These are phyloP conservation scores for Tricholoma saponaceum DNA, from an alignment of 768 basidiomycete genomes.

Conservation along the genomic window DNA sequence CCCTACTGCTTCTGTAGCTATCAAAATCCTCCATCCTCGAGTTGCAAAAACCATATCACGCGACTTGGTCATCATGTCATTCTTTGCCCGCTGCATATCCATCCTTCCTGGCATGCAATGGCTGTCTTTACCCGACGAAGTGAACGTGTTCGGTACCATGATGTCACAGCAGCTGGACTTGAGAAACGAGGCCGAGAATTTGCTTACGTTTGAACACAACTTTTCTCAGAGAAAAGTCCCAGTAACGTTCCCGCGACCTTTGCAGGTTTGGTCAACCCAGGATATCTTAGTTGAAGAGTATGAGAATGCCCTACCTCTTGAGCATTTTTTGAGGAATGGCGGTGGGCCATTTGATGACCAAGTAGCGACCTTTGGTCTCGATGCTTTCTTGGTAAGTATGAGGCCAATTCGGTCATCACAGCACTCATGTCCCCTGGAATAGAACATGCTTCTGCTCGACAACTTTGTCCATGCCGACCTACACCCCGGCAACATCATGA, in stretches of 20 bases:
- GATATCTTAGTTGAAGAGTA: conserved; percentile 91
- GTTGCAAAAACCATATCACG: conserved; percentile 79
- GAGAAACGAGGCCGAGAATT: conserved; percentile 84
- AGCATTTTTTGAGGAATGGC: conserved; percentile 82
- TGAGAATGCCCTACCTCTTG: conserved; percentile 87
- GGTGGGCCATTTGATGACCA: conserved; percentile 89
- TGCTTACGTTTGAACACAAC: conserved; percentile 80
- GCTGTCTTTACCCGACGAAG: conserved; percentile 95
- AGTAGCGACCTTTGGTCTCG: conserved; percentile 88
- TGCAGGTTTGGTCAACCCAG: conserved; percentile 74
- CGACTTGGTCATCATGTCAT: conserved; percentile 92
- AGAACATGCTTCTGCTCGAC: conserved; percentile 98
- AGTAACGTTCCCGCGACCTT: conserved; percentile 86
- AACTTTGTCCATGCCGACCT: conserved; percentile 95
- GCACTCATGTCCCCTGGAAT: conserved; percentile 5
- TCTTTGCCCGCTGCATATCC: conserved; percentile 80
- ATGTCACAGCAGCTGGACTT: conserved; percentile 95
- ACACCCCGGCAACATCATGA: conserved; percentile 94
- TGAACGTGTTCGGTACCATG: conserved; percentile 91
- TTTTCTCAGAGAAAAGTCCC: conserved; percentile 77
- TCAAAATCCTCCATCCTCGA: conserved; percentile 92
- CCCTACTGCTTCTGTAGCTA: conserved; percentile 85
- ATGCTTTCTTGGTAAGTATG: conserved; percentile 85
- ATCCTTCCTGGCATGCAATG: conserved; percentile 91
- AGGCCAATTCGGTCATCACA: background rate